Evolutionary conservation across 2,329 filamentous ascomycete species (phyloP).

Genomic region (Paraconiothyrium sp.): DNA sequence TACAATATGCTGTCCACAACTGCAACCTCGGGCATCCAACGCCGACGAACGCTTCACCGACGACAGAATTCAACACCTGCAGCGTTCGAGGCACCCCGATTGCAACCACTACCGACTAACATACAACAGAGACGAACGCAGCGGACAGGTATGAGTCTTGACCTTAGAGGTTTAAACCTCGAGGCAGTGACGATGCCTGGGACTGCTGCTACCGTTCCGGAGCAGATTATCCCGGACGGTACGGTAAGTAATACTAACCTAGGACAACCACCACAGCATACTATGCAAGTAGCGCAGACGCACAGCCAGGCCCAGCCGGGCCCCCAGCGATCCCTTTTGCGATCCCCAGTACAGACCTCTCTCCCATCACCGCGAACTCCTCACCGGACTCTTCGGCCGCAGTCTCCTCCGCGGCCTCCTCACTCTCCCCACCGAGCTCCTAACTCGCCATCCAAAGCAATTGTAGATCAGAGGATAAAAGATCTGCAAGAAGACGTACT

Average conservation of each 20-base stretch:
- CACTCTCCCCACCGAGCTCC: constrained; percentile 46
- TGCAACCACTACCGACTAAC: constrained; percentile 71
- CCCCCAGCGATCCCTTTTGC: constrained; percentile 56
- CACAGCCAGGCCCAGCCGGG: constrained; percentile 84
- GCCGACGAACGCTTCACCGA: constrained; percentile 78
- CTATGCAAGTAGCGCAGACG: constrained; percentile 90
- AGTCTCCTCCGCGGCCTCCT: constrained; percentile 47
- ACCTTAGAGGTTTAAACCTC: constrained; percentile 70
- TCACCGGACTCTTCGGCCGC: constrained; percentile 40
- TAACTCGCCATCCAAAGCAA: constrained; percentile 43
- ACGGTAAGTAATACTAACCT: constrained; percentile 67
- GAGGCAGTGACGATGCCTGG: constrained; percentile 46
- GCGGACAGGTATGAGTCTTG: constrained; percentile 85
- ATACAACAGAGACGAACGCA: constrained; percentile 65
- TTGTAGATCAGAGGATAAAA: constrained; percentile 53
- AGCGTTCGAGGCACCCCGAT: constrained; percentile 78
- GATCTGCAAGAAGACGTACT: constrained; percentile 56
- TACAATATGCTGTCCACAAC: constrained; percentile 80
- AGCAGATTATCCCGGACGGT: constrained; percentile 51
- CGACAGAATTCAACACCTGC: constrained; percentile 88
- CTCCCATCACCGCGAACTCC: constrained; percentile 47
- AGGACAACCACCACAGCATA: constrained; percentile 75
- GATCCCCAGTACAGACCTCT: constrained; percentile 50
- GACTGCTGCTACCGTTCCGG: constrained; percentile 53
- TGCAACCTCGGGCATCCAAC: constrained; percentile 75